These are phyloP conservation scores for Phyllostachys edulis DNA, from an alignment of 176 grass and related monocot species.

Conservation along the genomic window DNA sequence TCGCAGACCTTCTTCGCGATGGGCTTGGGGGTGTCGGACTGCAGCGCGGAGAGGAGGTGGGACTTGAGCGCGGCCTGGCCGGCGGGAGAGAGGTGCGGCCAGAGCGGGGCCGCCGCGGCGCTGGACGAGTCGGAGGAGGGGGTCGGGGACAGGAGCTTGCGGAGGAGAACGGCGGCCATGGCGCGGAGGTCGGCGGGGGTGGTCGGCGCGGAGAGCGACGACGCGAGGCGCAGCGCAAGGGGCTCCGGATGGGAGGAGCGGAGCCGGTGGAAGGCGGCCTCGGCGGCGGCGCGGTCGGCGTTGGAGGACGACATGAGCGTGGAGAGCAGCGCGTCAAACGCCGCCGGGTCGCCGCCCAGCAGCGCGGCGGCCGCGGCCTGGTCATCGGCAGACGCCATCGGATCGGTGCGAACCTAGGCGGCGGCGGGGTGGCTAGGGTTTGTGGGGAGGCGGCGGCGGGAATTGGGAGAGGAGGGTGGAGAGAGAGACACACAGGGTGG, in stretches of 20 bases:
- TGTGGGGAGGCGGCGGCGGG: slow-evolving; percentile 31
- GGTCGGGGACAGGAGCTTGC: slow-evolving; percentile 71
- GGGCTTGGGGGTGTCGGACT: slow-evolving; percentile 61
- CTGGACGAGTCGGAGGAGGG: slow-evolving; percentile 36
- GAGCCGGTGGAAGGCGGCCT: slow-evolving; percentile 88
- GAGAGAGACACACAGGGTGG: slow-evolving; percentile 20
- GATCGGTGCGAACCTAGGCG: slow-evolving; percentile 11
- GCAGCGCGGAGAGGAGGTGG: slow-evolving; percentile 61
- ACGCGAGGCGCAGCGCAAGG: slow-evolving; percentile 67
- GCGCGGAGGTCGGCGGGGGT: slow-evolving; percentile 53
- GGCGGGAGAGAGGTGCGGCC: slow-evolving; percentile 60
- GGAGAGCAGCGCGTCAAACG: slow-evolving; percentile 66
- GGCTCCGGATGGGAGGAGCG: slow-evolving; percentile 66
- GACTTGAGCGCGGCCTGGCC: slow-evolving; percentile 63
- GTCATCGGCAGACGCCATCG: slow-evolving; percentile 57
- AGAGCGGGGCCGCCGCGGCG: slow-evolving; percentile 33
- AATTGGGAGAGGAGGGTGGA: slow-evolving; percentile 27
- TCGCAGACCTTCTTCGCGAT: slow-evolving; percentile 94
- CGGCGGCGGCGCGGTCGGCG: slow-evolving; percentile 72
- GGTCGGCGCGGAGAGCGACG: slow-evolving; percentile 46
- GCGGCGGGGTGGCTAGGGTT: slow-evolving; percentile 35
- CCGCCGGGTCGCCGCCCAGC: slow-evolving; percentile 61
- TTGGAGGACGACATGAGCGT: slow-evolving; percentile 95
- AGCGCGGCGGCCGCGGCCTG: slow-evolving; percentile 59
- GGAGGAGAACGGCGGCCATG: slow-evolving; percentile 76